Percentiles rank a stretch among this genome's conserved stretches.
Evolutionary conservation across 2,329 filamentous ascomycete genomes (phyloP).

Genomic region (Colletotrichum spinosum): DNA sequence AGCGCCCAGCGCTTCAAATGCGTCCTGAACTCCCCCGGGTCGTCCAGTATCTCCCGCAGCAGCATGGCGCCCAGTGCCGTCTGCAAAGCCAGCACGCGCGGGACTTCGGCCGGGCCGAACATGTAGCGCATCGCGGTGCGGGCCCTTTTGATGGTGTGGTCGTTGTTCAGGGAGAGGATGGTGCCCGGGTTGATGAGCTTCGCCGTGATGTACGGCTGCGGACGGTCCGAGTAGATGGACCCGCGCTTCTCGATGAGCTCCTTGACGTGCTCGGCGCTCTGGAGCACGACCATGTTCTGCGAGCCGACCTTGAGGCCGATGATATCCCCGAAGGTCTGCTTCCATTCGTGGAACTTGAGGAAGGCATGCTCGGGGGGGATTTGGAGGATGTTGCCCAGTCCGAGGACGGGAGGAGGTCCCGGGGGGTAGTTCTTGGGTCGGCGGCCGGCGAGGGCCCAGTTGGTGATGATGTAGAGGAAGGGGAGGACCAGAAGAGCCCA

Average conservation of each 20-base stretch:
- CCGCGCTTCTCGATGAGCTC: conserved; percentile 53
- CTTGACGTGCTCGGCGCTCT: conserved; percentile 45
- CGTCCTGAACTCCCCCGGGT: conserved; percentile 31
- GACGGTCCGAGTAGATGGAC: conserved; percentile 51
- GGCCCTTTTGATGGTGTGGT: conserved; percentile 18
- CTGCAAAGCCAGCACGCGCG: conserved; percentile 35
- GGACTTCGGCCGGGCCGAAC: conserved; percentile 40
- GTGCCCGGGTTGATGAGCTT: conserved; percentile 40
- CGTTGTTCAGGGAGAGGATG: conserved; percentile 26
- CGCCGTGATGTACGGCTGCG: conserved; percentile 43
- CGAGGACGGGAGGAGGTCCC: conserved; percentile 39
- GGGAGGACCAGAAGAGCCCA: not conserved
- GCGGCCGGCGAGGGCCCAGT: conserved; percentile 13
- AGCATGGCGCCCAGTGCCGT: conserved; percentile 40
- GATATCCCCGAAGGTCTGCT: conserved; percentile 48
- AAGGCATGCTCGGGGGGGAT: conserved; percentile 42
- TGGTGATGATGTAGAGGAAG: not conserved
- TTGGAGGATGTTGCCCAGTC: conserved; percentile 44
- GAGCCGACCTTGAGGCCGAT: conserved; percentile 46
- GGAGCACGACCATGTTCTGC: conserved; percentile 48
- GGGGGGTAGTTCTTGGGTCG: conserved; percentile 39
- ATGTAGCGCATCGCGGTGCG: conserved; percentile 38
- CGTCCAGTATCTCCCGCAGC: conserved; percentile 37
- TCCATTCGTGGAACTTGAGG: conserved; percentile 47
- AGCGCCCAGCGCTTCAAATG: conserved; percentile 42